Evolutionary conservation across 805 yeast genomes (phyloP).

Genomic region (Ogataea thermomethanolica): DNA sequence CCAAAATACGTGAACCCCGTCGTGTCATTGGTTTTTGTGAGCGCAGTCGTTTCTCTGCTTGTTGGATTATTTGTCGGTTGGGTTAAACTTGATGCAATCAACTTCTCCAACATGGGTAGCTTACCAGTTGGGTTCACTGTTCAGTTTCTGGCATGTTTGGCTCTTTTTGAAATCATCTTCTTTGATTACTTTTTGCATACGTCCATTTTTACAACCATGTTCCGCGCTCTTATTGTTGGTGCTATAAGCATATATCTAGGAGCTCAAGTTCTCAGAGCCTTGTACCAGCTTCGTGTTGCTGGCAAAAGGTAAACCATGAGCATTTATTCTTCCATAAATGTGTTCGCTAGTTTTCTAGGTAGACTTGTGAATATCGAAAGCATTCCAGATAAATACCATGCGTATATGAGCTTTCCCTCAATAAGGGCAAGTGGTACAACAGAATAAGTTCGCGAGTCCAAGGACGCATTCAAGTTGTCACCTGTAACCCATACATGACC

Average conservation of each 20-base stretch:
- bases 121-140: conserved; percentile 34
- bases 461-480: conserved; percentile 80
- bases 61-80: conserved; percentile 40
- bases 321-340: conserved; percentile 38
- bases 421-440: conserved; percentile 87
- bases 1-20: conserved; percentile 49
- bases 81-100: conserved; percentile 36
- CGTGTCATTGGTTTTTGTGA: conserved; percentile 50
- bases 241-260: conserved; percentile 60
- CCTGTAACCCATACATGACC: conserved; percentile 99
- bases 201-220: conserved; percentile 57
- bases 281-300: conserved; percentile 28
- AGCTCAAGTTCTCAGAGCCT: conserved; percentile 54
- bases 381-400: conserved; percentile 45
- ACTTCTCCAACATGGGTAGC: conserved; percentile 34
- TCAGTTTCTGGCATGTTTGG: conserved; percentile 46
- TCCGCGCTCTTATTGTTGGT: conserved; percentile 44
- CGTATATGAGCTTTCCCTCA: conserved; percentile 82
- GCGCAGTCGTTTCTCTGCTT: conserved; percentile 40
- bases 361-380: conserved; percentile 35
- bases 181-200: conserved; percentile 55
- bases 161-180: conserved; percentile 51
- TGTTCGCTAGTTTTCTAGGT: conserved; percentile 54
- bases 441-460: conserved; percentile 87
- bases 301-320: conserved; percentile 19